phyloP scores from a whole-genome alignment of 805 yeast genomes.

The Candida ficus region DNA sequence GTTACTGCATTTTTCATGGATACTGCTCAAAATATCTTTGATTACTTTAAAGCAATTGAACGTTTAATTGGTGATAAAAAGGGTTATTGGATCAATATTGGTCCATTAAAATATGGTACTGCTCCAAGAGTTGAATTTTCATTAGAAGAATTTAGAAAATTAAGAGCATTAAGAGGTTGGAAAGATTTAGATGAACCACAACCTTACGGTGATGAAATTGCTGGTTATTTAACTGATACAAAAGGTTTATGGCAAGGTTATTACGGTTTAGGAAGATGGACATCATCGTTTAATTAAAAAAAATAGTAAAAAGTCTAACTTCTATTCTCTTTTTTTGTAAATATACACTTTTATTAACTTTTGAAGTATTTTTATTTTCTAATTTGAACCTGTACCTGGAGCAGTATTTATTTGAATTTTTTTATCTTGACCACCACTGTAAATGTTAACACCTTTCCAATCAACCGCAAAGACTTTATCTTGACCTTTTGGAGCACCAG shows the following conservation, averaged over 20 bases:
- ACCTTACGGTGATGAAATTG: slow-evolving; percentile 29
- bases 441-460: slow-evolving; percentile 80
- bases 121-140: slow-evolving; percentile 74
- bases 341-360: no score
- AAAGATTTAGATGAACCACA: slow-evolving; percentile 32
- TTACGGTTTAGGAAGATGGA: slow-evolving; percentile 46
- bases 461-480: slow-evolving; percentile 79
- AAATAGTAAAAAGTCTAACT: neutral
- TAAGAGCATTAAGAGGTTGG: slow-evolving; percentile 66
- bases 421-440: slow-evolving; percentile 93
- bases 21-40: slow-evolving; percentile 83
- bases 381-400: slow-evolving; percentile 12
- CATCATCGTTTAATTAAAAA: slow-evolving; percentile 4
- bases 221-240: slow-evolving; percentile 64
- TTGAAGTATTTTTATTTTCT: neutral
- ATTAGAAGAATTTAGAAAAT: slow-evolving; percentile 56
- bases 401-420: slow-evolving; percentile 76
- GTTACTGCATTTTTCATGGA: slow-evolving; percentile 79
- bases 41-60: slow-evolving; percentile 65
- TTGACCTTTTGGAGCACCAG: slow-evolving; percentile 37
- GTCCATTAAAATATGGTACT: slow-evolving; percentile 90
- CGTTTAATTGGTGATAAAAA: slow-evolving; percentile 36
- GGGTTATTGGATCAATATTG: slow-evolving; percentile 82
- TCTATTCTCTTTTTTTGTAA: no score
- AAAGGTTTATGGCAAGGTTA: slow-evolving; percentile 73